Evolutionary conservation across 306 rosid species (phyloP).

Genomic region (Ceratonia siliqua): DNA sequence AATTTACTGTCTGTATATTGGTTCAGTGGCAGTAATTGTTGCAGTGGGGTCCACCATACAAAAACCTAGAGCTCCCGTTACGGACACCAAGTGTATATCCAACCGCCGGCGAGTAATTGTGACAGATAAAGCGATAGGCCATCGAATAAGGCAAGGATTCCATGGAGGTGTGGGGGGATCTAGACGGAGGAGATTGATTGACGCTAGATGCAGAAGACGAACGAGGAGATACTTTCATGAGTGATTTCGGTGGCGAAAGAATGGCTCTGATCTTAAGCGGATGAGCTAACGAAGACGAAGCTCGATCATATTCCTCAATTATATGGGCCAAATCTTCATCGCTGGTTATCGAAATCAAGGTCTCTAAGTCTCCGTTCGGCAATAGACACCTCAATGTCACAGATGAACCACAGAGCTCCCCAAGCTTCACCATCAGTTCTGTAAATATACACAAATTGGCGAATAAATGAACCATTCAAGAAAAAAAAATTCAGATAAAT

Average conservation of each 20-base stretch:
- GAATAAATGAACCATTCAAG: neutral
- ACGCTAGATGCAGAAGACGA: slow-evolving; percentile 47
- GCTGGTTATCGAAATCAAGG: slow-evolving; percentile 65
- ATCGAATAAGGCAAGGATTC: slow-evolving; percentile 34
- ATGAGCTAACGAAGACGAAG: slow-evolving; percentile 44
- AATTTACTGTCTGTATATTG: neutral
- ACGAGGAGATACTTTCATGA: slow-evolving; percentile 56
- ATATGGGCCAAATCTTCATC: slow-evolving; percentile 75
- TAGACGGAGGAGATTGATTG: slow-evolving; percentile 34
- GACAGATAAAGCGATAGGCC: slow-evolving; percentile 11
- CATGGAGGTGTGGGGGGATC: slow-evolving; percentile 41
- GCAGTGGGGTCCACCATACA: slow-evolving; percentile 26
- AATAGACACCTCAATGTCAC: slow-evolving; percentile 60
- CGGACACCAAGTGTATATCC: slow-evolving; percentile 27
- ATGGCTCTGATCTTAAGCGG: slow-evolving; percentile 69
- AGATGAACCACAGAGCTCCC: slow-evolving; percentile 70
- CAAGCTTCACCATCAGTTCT: slow-evolving; percentile 76
- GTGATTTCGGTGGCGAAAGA: slow-evolving; percentile 52
- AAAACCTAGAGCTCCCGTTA: slow-evolving; percentile 44
- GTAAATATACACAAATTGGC: neutral
- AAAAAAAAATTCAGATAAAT: neutral
- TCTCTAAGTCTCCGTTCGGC: slow-evolving; percentile 84
- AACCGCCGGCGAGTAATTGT: slow-evolving; percentile 35
- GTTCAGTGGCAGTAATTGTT: slow-evolving; percentile 44
- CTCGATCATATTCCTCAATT: slow-evolving; percentile 67